Evolutionary conservation across 163 green algal species (phyloP).

Genomic region (Chlorella variabilis): DNA sequence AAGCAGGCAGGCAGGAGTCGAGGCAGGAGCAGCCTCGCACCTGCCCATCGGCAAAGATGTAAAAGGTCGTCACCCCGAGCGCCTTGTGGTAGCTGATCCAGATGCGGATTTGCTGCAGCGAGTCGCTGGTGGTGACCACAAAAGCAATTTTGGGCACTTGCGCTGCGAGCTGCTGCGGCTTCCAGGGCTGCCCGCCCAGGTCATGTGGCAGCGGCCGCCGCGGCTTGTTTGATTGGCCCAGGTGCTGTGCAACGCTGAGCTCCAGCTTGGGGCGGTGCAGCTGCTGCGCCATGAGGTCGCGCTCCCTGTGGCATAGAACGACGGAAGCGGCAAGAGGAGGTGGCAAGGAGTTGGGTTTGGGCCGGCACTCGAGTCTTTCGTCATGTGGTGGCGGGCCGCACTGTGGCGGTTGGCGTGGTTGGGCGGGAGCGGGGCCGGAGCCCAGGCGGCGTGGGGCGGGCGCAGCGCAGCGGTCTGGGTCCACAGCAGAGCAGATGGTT

Average conservation of each 20-base stretch:
- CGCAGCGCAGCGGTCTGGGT: background rate
- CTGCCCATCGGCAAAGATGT: constrained; percentile 81
- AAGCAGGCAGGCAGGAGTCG: background rate
- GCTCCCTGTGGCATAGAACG: too few species aligned
- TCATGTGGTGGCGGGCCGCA: too few species aligned
- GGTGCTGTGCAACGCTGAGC: background rate
- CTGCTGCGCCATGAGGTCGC: constrained; percentile 12
- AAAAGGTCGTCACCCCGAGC: constrained; percentile 73
- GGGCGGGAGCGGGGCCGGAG: too few species aligned
- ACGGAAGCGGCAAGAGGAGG: too few species aligned
- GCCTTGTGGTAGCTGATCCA: constrained; percentile 78
- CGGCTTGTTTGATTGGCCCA: background rate
- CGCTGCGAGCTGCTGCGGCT: background rate
- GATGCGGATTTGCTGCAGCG: constrained; percentile 62
- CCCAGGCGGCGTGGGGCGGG: background rate
- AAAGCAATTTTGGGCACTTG: constrained; percentile 67
- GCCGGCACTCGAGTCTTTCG: too few species aligned
- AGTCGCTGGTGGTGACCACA: constrained; percentile 73
- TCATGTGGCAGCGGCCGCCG: background rate
- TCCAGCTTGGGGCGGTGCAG: constrained; percentile 23
- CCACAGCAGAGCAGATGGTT: too few species aligned
- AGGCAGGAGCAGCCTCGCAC: constrained; percentile 22
- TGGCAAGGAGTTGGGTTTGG: too few species aligned
- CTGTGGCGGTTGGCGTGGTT: too few species aligned
- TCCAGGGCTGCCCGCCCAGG: constrained; percentile 20